Conservation (phyloP, 2,329 filamentous ascomycete species). For the Apiospora kogelbergensis region DNA sequence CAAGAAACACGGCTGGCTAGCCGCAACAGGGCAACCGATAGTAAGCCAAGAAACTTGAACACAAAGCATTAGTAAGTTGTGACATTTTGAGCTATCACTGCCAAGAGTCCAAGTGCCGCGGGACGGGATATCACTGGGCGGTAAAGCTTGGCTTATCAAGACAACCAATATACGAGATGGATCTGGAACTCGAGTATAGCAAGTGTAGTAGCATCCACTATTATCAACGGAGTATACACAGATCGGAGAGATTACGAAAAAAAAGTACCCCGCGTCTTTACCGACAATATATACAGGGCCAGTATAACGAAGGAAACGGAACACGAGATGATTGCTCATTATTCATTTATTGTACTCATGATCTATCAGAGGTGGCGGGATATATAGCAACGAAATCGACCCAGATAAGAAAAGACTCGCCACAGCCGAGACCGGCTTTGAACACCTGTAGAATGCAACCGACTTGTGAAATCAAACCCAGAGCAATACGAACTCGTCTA, state of each 20-base stretch:
- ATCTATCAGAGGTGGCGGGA: slow-evolving; percentile 1
- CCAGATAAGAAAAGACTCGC: neutral
- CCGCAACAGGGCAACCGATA: neutral
- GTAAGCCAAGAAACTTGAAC: neutral
- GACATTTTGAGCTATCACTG: neutral
- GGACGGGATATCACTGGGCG: neutral
- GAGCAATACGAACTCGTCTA: neutral
- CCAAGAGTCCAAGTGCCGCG: neutral
- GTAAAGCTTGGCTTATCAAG: neutral
- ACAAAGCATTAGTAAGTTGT: neutral
- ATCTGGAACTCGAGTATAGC: too few relatives aligned
- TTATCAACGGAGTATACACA: too few relatives aligned
- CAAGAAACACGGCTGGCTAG: neutral
- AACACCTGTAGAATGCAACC: slow-evolving; percentile 8
- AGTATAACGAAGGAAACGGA: neutral
- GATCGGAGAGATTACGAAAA: too few relatives aligned
- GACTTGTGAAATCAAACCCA: neutral
- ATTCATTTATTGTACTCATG: slow-evolving; percentile 1
- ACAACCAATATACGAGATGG: too few relatives aligned
- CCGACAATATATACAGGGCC: too few relatives aligned
- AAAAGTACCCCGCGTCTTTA: too few relatives aligned
- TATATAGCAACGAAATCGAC: neutral
- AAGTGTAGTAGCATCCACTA: too few relatives aligned
- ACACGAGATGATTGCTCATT: neutral
- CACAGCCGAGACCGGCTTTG: neutral